Evolutionary conservation across 306 rosid genomes (phyloP).

Genomic region (Astragalus membranaceus): DNA sequence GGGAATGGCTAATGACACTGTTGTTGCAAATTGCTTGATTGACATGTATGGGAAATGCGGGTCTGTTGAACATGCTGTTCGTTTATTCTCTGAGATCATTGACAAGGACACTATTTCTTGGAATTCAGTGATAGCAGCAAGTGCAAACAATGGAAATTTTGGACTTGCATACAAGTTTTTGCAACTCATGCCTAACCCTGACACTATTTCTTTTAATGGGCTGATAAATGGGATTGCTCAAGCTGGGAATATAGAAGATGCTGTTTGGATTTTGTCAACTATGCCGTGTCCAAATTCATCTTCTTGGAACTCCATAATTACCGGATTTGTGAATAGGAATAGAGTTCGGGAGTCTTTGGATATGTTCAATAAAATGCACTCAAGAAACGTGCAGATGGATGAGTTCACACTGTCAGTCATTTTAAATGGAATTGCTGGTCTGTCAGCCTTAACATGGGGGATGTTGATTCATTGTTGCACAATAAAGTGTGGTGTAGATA

Average conservation of each 20-base stretch:
- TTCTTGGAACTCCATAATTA: slow-evolving; percentile 69
- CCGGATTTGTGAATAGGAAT: slow-evolving; percentile 60
- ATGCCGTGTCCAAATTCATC: slow-evolving; percentile 61
- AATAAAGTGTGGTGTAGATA: slow-evolving; percentile 40
- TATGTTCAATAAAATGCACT: slow-evolving; percentile 53
- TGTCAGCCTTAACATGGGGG: slow-evolving; percentile 64
- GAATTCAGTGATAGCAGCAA: slow-evolving; percentile 65
- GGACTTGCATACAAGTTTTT: slow-evolving; percentile 40
- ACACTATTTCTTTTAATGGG: slow-evolving; percentile 56
- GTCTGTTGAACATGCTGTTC: slow-evolving; percentile 27
- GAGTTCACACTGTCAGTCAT: slow-evolving; percentile 62
- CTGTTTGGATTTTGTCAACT: slow-evolving; percentile 33
- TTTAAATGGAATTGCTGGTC: slow-evolving; percentile 53
- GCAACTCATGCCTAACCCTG: slow-evolving; percentile 50
- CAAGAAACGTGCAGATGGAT: slow-evolving; percentile 36
- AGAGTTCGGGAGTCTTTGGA: slow-evolving; percentile 46
- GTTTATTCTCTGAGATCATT: slow-evolving; percentile 25
- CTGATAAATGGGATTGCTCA: slow-evolving; percentile 57
- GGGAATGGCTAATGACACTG: slow-evolving; percentile 31
- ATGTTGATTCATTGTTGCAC: slow-evolving; percentile 51
- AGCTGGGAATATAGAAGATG: slow-evolving; percentile 49
- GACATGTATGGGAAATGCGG: slow-evolving; percentile 81
- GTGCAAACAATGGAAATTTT: slow-evolving; percentile 42
- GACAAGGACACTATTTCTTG: slow-evolving; percentile 55
- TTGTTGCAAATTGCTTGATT: slow-evolving; percentile 63